Evolutionary conservation across 2,329 filamentous ascomycete genomes (phyloP), one percentile per base, ranked within the genome.

Genomic region (Exophiala dermatitidis): DNA sequence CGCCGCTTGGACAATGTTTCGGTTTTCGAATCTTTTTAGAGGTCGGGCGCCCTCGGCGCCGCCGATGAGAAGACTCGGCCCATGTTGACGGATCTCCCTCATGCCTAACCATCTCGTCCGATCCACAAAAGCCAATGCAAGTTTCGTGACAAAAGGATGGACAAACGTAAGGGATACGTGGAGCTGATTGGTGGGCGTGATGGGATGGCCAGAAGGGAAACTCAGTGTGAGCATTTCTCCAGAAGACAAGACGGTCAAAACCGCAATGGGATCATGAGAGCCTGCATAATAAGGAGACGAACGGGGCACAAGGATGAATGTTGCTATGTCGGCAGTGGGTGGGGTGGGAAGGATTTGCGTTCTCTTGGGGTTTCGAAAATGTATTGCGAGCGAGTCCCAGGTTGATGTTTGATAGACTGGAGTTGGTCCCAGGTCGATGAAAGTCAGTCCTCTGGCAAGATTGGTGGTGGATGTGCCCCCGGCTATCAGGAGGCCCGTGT

Each of bases 361-460:
- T 12, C 81, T 77, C 66, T 88, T 94, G 4, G 81, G 79, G n/a
- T 82, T 84, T 57, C 84, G 81, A 63, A 95, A 86, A 69, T 96
- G 88, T 40, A 83, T 81, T 0, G 83, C 77, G 0, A 98, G 77
- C 0, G 85, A 71, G 65, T 94, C 88, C 89, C 90, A 97, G 3
- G 88, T 84, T 6, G 90, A 91, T 3, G 93, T 97, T 34, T 88
- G 83, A 71, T 96, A 97, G 46, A 88, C 84, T 1, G 93, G 93
- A 4, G 91, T 96, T 45, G 83, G 72, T 2, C 93, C 93, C 53
- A 98, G 76, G 61, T 98, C 93, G 53, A 97, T 77, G 60, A 97
- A 91, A 0, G 87, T 95, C 57, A 98, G 70, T 3, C 88, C 88
- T 68, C 87, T 90, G 3, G 82, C 79, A 3, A 81, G 75, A 37